phyloP scores from a whole-genome alignment of 179 eudicot species.

The Nepenthes alata region DNA sequence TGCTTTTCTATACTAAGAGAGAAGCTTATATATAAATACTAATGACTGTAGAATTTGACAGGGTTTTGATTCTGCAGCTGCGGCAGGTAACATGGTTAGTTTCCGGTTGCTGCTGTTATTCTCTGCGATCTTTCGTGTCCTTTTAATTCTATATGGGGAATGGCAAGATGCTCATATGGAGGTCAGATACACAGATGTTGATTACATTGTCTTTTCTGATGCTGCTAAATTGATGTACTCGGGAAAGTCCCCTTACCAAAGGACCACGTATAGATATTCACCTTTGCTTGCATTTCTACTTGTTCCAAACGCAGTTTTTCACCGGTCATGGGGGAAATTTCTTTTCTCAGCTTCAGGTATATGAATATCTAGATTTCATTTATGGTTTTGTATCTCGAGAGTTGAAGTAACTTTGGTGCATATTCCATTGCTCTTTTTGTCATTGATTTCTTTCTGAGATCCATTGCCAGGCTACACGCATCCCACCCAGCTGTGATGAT shows the following conservation, averaged over 20 bases:
- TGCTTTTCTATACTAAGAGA: too few species aligned
- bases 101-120: constrained; percentile 43
- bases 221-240: constrained; percentile 68
- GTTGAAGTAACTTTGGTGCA: too few species aligned
- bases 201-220: constrained; percentile 87
- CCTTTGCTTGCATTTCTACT: constrained; percentile 72
- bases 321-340: constrained; percentile 80
- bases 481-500: too few species aligned
- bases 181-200: constrained; percentile 92
- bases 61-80: neutral
- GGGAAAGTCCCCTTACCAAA: constrained; percentile 70
- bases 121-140: constrained; percentile 55
- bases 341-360: constrained; percentile 85
- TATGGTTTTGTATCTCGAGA: too few species aligned
- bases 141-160: constrained; percentile 72
- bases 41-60: too few species aligned
- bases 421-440: too few species aligned
- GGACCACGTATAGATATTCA: constrained; percentile 87
- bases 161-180: constrained; percentile 97
- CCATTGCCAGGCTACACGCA: too few species aligned
- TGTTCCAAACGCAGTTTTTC: constrained; percentile 62
- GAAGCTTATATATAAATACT: too few species aligned
- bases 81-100: constrained; percentile 17
- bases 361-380: neutral
- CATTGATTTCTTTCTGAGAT: too few species aligned